Conservation (phyloP, 768 basidiomycete genomes). For the Obba rivulosa region DNA sequence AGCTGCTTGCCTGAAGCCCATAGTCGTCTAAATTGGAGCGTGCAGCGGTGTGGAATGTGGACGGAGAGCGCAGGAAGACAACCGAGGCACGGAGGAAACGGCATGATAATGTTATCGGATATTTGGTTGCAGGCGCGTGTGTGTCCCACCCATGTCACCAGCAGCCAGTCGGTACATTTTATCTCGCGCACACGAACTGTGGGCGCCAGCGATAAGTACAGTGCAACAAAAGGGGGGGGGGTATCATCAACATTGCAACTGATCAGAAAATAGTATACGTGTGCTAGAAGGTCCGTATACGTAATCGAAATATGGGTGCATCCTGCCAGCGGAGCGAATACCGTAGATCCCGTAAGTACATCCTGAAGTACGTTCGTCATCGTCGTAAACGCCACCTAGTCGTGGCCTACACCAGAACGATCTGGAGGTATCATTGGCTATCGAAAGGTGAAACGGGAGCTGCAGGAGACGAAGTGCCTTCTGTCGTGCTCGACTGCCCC, state of each 20-base stretch:
- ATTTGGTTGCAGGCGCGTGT: neutral
- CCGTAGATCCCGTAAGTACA: too few species aligned
- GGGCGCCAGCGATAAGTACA: too few species aligned
- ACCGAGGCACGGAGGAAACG: too few species aligned
- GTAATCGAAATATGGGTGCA: neutral
- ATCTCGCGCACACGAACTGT: too few species aligned
- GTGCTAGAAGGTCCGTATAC: slow-evolving; percentile 12
- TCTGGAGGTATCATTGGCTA: too few species aligned
- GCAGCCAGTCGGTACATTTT: neutral
- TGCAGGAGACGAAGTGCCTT: neutral
- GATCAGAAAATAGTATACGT: neutral
- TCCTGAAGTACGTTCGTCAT: too few species aligned
- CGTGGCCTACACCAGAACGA: too few species aligned
- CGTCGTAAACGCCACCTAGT: too few species aligned
- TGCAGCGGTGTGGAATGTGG: neutral
- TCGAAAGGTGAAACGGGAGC: too few species aligned
- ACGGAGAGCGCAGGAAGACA: neutral
- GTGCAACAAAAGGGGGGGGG: too few species aligned
- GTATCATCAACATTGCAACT: too few species aligned
- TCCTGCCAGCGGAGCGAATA: too few species aligned
- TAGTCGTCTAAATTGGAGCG: slow-evolving; percentile 25
- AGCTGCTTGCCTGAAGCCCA: slow-evolving; percentile 91
- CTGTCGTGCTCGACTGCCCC: neutral
- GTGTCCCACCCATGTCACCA: neutral
- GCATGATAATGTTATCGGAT: neutral